Evolutionary conservation across 1,139 yeast species (phyloP), one percentile per base, ranked within the genome.

Genomic region (Hansenula sp.): DNA sequence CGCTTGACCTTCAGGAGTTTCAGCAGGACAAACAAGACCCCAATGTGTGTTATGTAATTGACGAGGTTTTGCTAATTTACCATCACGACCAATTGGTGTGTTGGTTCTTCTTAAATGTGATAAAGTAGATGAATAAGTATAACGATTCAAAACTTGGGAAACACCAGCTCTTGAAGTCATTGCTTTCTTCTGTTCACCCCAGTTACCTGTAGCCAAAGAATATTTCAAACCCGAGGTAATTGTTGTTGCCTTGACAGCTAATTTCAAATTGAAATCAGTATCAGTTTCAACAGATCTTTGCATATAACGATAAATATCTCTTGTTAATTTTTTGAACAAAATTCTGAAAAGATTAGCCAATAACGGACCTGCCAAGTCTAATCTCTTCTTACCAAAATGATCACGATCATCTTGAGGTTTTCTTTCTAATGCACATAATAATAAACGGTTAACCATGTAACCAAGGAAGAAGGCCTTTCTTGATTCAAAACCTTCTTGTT

Each of bases 171-270:
- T 84, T 19, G 97, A 84, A 50, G 95, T 84, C 99, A 94, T 93
- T 19, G 98, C 98, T 69, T 93, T 94, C 83, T 91, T 93, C 67
- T 93, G 99, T 70, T 94, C 99, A 72, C 99, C 99, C 99, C 99
- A 93, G 71, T 94, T 93, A 74, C 99, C 99, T 16, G 99, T 93
- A 42, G 99, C 99, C 59, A 93, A 77, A 33, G 99, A 94, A 69
- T 93, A 94, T 66, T 95, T 87, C 67, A 93, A 79, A 65, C 99
- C 99, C 53, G 95, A 94, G 35, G 99, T 94, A 57, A 93, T 89
- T 8, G 98, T 93, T 57, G 91, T 94, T 18, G 98, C 90, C 70
- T 93, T 93, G 55, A 93, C 98, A 28, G 99, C 99, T 59, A 93
- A 77, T 37, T 96, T 91, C 69, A 93, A 78, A 64, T 93, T 93